phyloP scores from a whole-genome alignment of 2,329 filamentous ascomycete genomes.

The Neonectria ditissima region DNA sequence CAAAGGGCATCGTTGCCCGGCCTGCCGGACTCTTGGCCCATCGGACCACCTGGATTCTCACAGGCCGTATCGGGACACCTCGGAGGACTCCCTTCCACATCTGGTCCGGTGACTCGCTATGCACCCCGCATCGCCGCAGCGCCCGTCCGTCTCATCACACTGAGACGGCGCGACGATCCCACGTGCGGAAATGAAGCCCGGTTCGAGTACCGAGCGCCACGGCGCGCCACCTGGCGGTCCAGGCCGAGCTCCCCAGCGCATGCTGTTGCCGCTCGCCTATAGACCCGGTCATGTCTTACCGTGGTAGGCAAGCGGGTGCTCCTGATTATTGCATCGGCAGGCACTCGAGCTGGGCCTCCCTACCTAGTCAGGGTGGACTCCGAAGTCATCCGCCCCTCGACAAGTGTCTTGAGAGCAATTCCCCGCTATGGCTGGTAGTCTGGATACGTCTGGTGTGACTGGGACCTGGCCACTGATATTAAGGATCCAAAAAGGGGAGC shows the following conservation, averaged over 20 bases:
- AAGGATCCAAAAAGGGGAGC: neutral
- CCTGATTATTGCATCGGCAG: neutral
- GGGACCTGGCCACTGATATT: neutral
- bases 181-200: slow-evolving; percentile 30
- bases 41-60: slow-evolving; percentile 30
- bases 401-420: neutral
- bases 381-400: neutral
- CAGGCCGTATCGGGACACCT: slow-evolving; percentile 39
- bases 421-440: neutral
- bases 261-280: slow-evolving; percentile 15
- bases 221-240: slow-evolving; percentile 35
- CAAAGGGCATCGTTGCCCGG: slow-evolving; percentile 6
- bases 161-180: slow-evolving; percentile 10
- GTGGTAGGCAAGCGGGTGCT: neutral
- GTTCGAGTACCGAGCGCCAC: slow-evolving; percentile 31
- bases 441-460: neutral
- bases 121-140: slow-evolving; percentile 37
- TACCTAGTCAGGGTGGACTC: neutral
- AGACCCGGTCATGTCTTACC: neutral
- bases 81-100: slow-evolving; percentile 42
- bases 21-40: slow-evolving; percentile 17
- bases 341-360: neutral
- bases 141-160: slow-evolving; percentile 22
- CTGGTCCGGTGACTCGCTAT: slow-evolving; percentile 30
- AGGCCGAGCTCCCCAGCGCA: slow-evolving; percentile 33